Evolutionary conservation across 2,329 filamentous ascomycete genomes (phyloP), one percentile per base, ranked within the genome.

Genomic region (Pseudogymnoascus sp.): DNA sequence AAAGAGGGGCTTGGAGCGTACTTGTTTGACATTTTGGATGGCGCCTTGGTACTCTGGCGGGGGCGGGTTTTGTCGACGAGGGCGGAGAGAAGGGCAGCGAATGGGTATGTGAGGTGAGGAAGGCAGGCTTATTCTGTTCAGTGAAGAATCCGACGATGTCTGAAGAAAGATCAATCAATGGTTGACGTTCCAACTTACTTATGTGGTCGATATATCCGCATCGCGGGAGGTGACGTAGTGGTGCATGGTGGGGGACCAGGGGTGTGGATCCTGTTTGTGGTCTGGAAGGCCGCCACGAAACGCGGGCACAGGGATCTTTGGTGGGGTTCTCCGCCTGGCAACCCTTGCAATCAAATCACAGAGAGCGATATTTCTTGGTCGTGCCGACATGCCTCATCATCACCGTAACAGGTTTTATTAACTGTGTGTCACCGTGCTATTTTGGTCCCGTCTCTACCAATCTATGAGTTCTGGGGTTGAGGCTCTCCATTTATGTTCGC

Each of bases 291-390:
- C n/a, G 43, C 43, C 25, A 53, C 43, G 43, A 30, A 53, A 53
- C 43, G 43, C 43, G 43, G 43, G 2, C 8, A n/a, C 43, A 53
- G 43, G 43, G 43, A 53, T 53, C 6, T 18, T 28, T 47, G 25
- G 43, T 33, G 57, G 57, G 57, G 57, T 58, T 53, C 43, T 25
- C 43, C 25, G 25, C 43, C 43, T 30, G 25, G n/a, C 25, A 14
- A 53, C 25, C 43, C 43, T 53, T 30, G 43, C n/a, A 53, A 53
- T 53, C 43, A 53, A 53, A 53, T 30, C 41, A 53, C n/a, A n/a
- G 2, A 30, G n/a, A 22, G 14, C 7, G 7, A 53, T 18, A 30
- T 53, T 43, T 53, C 43, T 53, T 53, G 43, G 28, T 53, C 14
- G 43, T 15, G 25, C 18, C 22, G 25, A 50, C 2, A n/a, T 15